Percentiles rank a stretch among this genome's conserved stretches.
Conservation (phyloP, 1,139 yeast species). For the Taphrina deformans region DNA sequence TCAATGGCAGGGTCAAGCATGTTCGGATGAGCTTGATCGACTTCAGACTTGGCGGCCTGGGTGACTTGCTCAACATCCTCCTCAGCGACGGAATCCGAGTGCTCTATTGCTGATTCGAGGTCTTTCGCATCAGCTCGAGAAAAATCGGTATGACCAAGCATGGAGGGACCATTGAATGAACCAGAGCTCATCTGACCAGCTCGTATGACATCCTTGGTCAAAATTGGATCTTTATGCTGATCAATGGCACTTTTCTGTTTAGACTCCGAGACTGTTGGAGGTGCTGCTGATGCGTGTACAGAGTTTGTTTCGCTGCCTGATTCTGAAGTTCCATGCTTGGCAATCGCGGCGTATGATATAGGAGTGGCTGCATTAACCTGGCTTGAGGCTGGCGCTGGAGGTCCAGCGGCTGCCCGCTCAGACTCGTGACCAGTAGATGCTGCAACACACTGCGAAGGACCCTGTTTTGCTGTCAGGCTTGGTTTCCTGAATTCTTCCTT, state of each 20-base stretch:
- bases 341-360: slow-evolving; percentile 3
- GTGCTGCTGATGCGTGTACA: neutral
- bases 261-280: neutral
- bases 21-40: neutral
- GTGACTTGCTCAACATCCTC: neutral
- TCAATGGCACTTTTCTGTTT: neutral
- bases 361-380: neutral
- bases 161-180: neutral
- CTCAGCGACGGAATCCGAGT: neutral
- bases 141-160: neutral
- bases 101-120: neutral
- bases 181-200: neutral
- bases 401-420: too few species aligned
- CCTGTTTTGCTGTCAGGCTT: neutral
- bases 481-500: slow-evolving; percentile 25
- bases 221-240: slow-evolving; percentile 1
- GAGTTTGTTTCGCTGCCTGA: neutral
- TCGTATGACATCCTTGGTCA: neutral
- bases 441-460: neutral
- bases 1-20: neutral
- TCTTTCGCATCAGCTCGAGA: neutral
- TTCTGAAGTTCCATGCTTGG: slow-evolving; percentile 8
- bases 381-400: neutral
- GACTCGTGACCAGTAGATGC: neutral
- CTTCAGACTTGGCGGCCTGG: neutral